phyloP scores from a whole-genome alignment of 2,329 filamentous ascomycete species.

The Bipolaris victoriae region DNA sequence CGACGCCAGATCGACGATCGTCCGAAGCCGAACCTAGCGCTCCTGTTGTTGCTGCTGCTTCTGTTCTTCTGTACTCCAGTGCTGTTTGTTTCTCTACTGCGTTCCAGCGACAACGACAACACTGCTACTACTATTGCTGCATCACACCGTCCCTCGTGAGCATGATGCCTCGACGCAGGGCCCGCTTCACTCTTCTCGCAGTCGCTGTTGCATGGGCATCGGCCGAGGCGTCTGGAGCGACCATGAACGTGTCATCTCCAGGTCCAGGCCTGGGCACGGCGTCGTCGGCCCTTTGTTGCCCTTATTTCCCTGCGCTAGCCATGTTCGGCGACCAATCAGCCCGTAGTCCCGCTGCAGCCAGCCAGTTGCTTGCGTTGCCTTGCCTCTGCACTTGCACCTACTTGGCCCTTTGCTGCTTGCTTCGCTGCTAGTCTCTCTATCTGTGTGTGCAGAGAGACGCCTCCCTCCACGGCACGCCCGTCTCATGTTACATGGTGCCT shows the following conservation, averaged over 20 bases:
- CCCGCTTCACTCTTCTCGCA: conserved; percentile 5
- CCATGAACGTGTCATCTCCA: conserved; percentile 16
- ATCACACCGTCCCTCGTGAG: not conserved
- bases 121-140: not conserved
- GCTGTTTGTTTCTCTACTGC: too few relatives aligned
- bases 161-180: not conserved
- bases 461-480: not conserved
- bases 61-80: not conserved
- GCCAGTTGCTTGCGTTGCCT: not conserved
- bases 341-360: not conserved
- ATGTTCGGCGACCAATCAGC: conserved; percentile 15
- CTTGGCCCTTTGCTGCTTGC: not conserved
- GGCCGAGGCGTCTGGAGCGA: conserved; percentile 2
- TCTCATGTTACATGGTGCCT: conserved; percentile 24
- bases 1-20: conserved; percentile 13
- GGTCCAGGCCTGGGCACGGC: conserved; percentile 13
- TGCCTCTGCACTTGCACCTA: too few relatives aligned
- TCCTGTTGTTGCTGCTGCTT: not conserved
- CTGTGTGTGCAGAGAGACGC: not conserved
- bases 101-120: too few relatives aligned
- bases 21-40: conserved; percentile 13
- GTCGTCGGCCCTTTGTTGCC: conserved; percentile 15
- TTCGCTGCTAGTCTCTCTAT: not conserved
- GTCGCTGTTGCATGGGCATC: not conserved
- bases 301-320: conserved; percentile 16